Evolutionary conservation across 2,329 filamentous ascomycete species (phyloP).

Genomic region (Acrodontium crateriforme): DNA sequence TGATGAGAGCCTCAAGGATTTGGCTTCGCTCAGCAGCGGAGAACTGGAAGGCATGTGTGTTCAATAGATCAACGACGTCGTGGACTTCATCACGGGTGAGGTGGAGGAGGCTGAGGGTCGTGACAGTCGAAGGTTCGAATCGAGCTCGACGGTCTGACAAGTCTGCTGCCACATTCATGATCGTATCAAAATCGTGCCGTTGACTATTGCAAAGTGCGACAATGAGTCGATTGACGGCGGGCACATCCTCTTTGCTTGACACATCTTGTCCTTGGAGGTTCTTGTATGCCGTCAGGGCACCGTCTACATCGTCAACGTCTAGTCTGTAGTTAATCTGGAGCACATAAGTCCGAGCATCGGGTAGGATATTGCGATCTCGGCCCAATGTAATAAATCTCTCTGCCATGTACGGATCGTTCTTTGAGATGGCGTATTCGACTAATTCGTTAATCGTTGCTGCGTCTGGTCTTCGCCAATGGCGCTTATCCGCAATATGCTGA

Average conservation of each 20-base stretch:
- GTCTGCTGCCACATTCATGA: constrained; percentile 59
- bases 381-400: constrained; percentile 60
- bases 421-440: constrained; percentile 57
- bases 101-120: constrained; percentile 58
- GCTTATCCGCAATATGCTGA: constrained; percentile 23
- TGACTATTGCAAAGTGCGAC: constrained; percentile 49
- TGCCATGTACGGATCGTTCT: constrained; percentile 55
- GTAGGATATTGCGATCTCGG: constrained; percentile 47
- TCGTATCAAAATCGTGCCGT: constrained; percentile 51
- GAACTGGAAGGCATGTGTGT: constrained; percentile 57
- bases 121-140: constrained; percentile 62
- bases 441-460: constrained; percentile 64
- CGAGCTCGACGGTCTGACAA: constrained; percentile 56
- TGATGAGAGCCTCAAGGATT: constrained; percentile 52
- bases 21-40: constrained; percentile 53
- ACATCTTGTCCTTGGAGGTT: constrained; percentile 45
- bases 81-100: constrained; percentile 62
- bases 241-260: constrained; percentile 44
- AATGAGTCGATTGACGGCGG: constrained; percentile 57
- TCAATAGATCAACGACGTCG: constrained; percentile 71
- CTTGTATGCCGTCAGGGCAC: constrained; percentile 52
- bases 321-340: constrained; percentile 66
- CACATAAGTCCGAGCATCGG: constrained; percentile 57
- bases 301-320: constrained; percentile 56
- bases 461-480: constrained; percentile 41